Percentiles rank a stretch among this genome's conserved stretches.
phyloP scores from a whole-genome alignment of 306 rosid species.

The Inga leiocalycina region DNA sequence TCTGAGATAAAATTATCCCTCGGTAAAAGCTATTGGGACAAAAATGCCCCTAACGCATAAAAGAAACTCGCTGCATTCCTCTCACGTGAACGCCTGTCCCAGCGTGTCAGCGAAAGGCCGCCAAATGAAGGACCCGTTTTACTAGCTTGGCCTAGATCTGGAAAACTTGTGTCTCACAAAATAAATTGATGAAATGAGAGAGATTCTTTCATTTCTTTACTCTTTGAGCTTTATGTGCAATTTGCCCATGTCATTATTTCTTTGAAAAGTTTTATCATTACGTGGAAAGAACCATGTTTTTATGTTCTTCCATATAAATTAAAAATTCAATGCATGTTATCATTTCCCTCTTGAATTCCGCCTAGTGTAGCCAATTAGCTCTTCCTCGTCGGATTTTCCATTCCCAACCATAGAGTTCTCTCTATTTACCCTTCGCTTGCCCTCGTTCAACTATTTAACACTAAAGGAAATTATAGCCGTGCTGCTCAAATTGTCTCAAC shows the following conservation, averaged over 20 bases:
- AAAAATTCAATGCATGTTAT: constrained; percentile 8
- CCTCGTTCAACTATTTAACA: not conserved
- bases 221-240: constrained; percentile 30
- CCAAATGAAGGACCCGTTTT: constrained; percentile 39
- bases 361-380: not conserved
- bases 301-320: not conserved
- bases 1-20: no score
- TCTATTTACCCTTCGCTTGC: not conserved
- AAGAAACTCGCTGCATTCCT: not conserved
- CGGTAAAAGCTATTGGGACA: no score
- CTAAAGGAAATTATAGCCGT: no score
- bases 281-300: constrained; percentile 29
- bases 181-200: not conserved
- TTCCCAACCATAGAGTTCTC: not conserved
- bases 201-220: constrained; percentile 32
- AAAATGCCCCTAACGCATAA: no score
- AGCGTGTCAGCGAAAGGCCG: constrained; percentile 41
- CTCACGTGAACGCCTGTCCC: constrained; percentile 6
- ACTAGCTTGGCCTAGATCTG: constrained; percentile 5
- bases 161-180: constrained; percentile 42
- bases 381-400: constrained; percentile 4
- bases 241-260: constrained; percentile 37
- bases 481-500: not conserved
- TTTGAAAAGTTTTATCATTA: constrained; percentile 45
- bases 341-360: not conserved